These are phyloP conservation scores for Astrephomene gubernaculifera DNA, from an alignment of 139 green algal species.

Conservation along the genomic window DNA sequence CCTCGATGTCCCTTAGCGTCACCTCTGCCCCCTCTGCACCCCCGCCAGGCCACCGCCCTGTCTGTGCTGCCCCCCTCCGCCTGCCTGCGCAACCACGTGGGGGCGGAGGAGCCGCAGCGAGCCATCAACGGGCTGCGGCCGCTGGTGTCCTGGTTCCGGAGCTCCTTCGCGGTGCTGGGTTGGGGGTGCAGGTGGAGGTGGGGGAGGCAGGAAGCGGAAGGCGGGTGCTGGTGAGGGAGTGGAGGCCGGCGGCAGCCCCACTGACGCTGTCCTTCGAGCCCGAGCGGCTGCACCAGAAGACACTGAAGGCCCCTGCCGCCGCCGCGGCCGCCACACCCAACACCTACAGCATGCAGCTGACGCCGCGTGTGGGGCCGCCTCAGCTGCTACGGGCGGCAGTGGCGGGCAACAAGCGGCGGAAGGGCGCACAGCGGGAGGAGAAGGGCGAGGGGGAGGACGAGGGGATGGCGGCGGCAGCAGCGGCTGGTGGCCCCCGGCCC, in stretches of 20 bases:
- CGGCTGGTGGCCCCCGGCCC: neutral
- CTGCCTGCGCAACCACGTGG: slow-evolving; percentile 14
- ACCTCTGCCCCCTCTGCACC: neutral
- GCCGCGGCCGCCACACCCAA: too few species aligned
- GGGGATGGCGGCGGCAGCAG: too few species aligned
- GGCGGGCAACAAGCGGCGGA: too few species aligned
- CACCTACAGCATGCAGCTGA: slow-evolving; percentile 16
- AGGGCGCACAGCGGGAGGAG: neutral
- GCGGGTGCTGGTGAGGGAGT: neutral
- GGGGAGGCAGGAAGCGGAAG: neutral
- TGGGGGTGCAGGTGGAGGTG: neutral
- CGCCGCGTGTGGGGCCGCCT: slow-evolving; percentile 26
- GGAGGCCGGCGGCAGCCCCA: neutral
- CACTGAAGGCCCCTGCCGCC: neutral
- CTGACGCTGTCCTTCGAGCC: neutral
- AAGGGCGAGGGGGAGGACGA: neutral
- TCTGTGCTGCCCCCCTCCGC: slow-evolving; percentile 55
- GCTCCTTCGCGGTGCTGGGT: slow-evolving; percentile 4
- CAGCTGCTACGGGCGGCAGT: too few species aligned
- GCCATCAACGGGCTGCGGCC: slow-evolving; percentile 52
- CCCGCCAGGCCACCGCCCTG: slow-evolving; percentile 60
- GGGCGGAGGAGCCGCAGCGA: slow-evolving; percentile 27
- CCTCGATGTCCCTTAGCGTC: neutral
- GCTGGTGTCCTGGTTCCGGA: slow-evolving; percentile 59
- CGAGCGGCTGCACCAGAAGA: neutral